phyloP scores from a whole-genome alignment of 768 basidiomycete species.

The Suillus fuscotomentosus region DNA sequence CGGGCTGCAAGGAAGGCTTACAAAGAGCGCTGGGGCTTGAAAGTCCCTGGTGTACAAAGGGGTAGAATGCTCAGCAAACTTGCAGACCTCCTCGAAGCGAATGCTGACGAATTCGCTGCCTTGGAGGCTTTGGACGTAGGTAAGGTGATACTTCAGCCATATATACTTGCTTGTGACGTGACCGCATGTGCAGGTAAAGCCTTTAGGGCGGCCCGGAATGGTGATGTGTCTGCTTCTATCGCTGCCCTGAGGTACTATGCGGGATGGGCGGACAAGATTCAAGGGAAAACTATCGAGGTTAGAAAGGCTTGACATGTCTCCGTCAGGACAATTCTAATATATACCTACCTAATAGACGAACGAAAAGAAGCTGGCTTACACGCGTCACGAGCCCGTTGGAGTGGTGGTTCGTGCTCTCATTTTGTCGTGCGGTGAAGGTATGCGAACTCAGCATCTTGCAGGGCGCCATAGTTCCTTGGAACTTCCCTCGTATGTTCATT shows the following conservation, averaged over 20 bases:
- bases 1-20: conserved; percentile 38
- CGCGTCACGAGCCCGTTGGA: conserved; percentile 66
- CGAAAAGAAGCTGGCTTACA: conserved; percentile 60
- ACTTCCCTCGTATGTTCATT: conserved; percentile 43
- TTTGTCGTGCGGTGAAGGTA: conserved; percentile 11
- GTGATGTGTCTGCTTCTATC: conserved; percentile 21
- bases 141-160: conserved; percentile 17
- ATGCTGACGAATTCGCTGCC: conserved; percentile 46
- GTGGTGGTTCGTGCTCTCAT: conserved; percentile 35
- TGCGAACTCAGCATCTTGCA: conserved; percentile 9
- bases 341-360: conserved; percentile 38
- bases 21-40: conserved; percentile 50
- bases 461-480: conserved; percentile 67
- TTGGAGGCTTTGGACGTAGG: conserved; percentile 52
- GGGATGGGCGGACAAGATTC: conserved; percentile 50
- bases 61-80: conserved; percentile 45
- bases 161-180: background rate
- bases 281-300: conserved; percentile 31
- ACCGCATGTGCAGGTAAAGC: conserved; percentile 37
- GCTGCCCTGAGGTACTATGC: conserved; percentile 38
- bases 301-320: background rate
- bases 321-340: background rate
- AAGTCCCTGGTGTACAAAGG: conserved; percentile 39
- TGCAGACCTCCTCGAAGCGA: conserved; percentile 48
- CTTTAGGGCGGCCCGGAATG: conserved; percentile 18